Percentiles rank a stretch among this genome's conserved stretches.
These are phyloP conservation scores for Pseudogymnoascus sp. DNA, from an alignment of 2,329 filamentous ascomycete species.

Conservation along the genomic window DNA sequence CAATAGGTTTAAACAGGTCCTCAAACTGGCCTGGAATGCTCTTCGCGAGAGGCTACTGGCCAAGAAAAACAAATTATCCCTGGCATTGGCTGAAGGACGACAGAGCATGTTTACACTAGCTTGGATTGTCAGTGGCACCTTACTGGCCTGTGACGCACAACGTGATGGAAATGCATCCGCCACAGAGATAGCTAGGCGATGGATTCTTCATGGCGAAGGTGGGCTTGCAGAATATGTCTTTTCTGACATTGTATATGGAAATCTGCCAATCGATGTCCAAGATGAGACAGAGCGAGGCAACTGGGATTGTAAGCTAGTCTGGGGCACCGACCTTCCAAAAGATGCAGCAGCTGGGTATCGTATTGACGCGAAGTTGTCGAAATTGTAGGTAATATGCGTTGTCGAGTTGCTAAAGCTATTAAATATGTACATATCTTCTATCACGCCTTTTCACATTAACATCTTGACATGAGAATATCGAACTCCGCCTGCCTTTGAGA, in stretches of 20 bases:
- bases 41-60: not conserved
- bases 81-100: conserved; percentile 23
- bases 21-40: conserved; percentile 1
- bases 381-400: not conserved
- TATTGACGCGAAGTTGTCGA: conserved; percentile 13
- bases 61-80: conserved; percentile 13
- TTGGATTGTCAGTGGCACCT: conserved; percentile 29
- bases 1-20: conserved; percentile 10
- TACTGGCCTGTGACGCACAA: conserved; percentile 32
- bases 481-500: too few species aligned
- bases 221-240: conserved; percentile 27
- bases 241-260: conserved; percentile 20
- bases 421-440: not conserved
- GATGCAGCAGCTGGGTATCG: conserved; percentile 11
- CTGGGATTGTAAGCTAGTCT: conserved; percentile 29
- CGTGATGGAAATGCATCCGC: conserved; percentile 28
- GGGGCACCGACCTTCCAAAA: conserved; percentile 24
- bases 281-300: conserved; percentile 15
- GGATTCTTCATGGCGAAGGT: conserved; percentile 27
- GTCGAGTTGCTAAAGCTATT: not conserved
- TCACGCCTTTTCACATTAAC: not conserved
- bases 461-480: too few species aligned
- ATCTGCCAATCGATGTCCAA: not conserved
- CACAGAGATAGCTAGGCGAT: conserved; percentile 30
- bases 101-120: conserved; percentile 30